phyloP scores from a whole-genome alignment of 176 grass and related monocot species.

The Lolium perenne region DNA sequence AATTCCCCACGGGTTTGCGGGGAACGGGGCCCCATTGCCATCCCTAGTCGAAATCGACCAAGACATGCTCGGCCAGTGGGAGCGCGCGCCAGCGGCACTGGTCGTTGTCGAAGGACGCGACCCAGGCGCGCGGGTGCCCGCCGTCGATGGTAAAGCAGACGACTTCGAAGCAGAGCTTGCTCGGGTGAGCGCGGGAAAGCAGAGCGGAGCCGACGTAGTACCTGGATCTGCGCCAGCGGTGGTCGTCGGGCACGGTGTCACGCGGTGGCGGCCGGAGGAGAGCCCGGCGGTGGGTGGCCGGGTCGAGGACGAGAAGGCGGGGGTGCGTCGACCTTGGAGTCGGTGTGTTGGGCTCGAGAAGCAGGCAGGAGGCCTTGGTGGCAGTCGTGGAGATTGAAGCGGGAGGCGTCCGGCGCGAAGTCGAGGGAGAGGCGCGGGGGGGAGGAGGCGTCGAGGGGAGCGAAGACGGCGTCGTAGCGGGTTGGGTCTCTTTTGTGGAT shows the following conservation, averaged over 20 bases:
- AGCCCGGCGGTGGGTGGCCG: not conserved
- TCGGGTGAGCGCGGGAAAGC: slow-evolving; percentile 23
- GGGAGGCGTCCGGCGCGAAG: not conserved
- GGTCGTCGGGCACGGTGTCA: no score
- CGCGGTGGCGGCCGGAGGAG: no score
- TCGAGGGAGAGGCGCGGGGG: slow-evolving; percentile 27
- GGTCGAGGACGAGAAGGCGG: slow-evolving; percentile 31
- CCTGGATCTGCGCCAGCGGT: no score
- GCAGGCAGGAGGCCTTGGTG: slow-evolving; percentile 38
- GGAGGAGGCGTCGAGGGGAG: slow-evolving; percentile 1
- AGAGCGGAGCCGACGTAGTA: no score
- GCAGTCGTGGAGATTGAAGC: not conserved
- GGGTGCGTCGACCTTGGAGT: not conserved
- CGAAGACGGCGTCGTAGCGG: slow-evolving; percentile 10
- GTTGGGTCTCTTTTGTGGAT: not conserved
- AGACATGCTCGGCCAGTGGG: not conserved
- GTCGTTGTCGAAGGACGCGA: not conserved
- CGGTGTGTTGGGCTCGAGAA: not conserved
- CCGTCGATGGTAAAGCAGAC: slow-evolving; percentile 40
- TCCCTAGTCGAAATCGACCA: not conserved
- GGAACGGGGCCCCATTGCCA: no score
- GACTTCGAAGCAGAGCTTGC: slow-evolving; percentile 23
- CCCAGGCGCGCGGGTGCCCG: not conserved
- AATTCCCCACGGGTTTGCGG: no score
- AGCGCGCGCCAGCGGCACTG: slow-evolving; percentile 4